These are phyloP conservation scores for Arthrobotrys pseudoclavata DNA, from an alignment of 2,329 filamentous ascomycete species.

Conservation along the genomic window DNA sequence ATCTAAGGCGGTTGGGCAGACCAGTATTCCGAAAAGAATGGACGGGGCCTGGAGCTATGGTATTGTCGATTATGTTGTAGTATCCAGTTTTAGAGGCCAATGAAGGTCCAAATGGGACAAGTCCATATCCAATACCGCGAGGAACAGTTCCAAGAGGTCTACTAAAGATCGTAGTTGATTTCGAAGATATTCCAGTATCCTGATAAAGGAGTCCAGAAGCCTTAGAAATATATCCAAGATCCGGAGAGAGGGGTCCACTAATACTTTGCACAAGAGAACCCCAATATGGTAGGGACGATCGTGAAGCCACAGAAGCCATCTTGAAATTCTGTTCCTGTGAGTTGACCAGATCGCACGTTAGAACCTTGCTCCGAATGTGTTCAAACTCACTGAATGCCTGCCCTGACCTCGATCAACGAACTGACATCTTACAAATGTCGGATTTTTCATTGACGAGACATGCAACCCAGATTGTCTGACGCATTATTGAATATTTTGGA, in stretches of 20 bases:
- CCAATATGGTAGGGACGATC: neutral
- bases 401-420: slow-evolving; percentile 17
- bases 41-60: neutral
- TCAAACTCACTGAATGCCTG: slow-evolving; percentile 20
- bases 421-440: neutral
- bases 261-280: neutral
- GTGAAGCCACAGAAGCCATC: neutral
- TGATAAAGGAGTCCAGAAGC: neutral
- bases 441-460: slow-evolving; percentile 11
- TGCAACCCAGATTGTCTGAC: slow-evolving; percentile 14
- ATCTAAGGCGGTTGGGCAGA: neutral
- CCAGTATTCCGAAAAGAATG: neutral
- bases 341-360: slow-evolving; percentile 4
- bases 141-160: neutral
- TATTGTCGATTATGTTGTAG: neutral
- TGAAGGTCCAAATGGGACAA: neutral
- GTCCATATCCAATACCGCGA: neutral
- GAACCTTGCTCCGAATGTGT: neutral
- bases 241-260: neutral
- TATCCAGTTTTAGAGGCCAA: neutral
- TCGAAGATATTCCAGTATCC: neutral
- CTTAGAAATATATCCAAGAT: neutral
- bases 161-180: neutral
- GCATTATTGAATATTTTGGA: slow-evolving; percentile 4
- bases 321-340: slow-evolving; percentile 11